A percentile compares a stretch with the other conserved stretches of the same genome.
These are phyloP conservation scores for Aspergillus hiratsukae DNA, from an alignment of 2,329 filamentous ascomycete genomes.

Conservation along the genomic window DNA sequence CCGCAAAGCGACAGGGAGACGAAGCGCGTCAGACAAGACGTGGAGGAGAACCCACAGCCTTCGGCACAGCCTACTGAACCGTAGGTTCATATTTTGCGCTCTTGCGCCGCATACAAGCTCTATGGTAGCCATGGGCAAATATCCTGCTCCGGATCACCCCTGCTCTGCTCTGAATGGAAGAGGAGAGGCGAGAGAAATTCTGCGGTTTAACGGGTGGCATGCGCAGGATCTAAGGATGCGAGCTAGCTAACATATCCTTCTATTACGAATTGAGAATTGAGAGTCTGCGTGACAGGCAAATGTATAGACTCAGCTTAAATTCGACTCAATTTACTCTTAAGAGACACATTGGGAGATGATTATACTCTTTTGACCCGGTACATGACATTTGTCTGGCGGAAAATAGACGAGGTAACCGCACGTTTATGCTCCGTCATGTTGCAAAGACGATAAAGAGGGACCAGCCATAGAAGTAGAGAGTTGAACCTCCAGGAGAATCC, in stretches of 20 bases:
- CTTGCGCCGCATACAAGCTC: not conserved
- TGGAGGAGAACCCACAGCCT: constrained; percentile 12
- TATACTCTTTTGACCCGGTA: not conserved
- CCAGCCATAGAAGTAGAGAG: too few species aligned
- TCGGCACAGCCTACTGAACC: constrained; percentile 6
- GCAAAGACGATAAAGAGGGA: too few species aligned
- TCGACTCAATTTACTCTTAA: not conserved
- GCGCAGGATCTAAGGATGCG: not conserved
- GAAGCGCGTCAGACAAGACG: constrained; percentile 35
- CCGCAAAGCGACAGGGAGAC: constrained; percentile 36
- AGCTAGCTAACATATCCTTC: not conserved
- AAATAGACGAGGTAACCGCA: not conserved
- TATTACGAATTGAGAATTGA: not conserved
- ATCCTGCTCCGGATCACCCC: not conserved
- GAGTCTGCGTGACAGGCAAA: not conserved
- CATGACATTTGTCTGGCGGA: not conserved
- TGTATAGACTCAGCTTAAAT: not conserved
- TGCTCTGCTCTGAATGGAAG: not conserved
- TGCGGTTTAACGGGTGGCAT: not conserved
- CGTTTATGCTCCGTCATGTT: too few species aligned
- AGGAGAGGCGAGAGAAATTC: not conserved
- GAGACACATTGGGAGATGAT: not conserved
- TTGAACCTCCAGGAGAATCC: not conserved
- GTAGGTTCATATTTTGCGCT: not conserved
- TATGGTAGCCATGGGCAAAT: not conserved